Percentiles rank a stretch among this genome's conserved stretches.
Evolutionary conservation across 306 rosid species (phyloP).

Genomic region (Quercus gilva): DNA sequence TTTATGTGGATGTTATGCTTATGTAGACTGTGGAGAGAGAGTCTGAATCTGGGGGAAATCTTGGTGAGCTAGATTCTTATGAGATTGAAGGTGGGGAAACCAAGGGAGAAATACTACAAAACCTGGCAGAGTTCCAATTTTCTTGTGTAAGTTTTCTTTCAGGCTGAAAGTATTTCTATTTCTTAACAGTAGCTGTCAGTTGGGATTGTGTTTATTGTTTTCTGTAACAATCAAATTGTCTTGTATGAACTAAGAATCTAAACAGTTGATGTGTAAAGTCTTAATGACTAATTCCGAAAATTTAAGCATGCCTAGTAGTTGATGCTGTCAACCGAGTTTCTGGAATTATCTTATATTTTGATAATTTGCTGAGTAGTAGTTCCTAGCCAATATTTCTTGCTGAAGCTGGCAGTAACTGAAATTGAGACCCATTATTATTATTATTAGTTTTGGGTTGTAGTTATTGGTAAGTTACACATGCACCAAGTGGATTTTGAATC

Average conservation of each 20-base stretch:
- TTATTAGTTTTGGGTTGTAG: too few species aligned
- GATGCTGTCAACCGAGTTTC: not conserved
- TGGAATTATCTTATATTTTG: not conserved
- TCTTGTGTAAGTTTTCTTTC: constrained; percentile 73
- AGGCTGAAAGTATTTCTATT: not conserved
- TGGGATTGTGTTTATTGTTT: not conserved
- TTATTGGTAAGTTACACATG: too few species aligned
- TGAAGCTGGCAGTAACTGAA: not conserved
- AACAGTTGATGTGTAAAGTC: not conserved
- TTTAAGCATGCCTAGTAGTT: not conserved
- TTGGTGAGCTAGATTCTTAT: constrained; percentile 82
- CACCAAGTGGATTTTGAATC: too few species aligned
- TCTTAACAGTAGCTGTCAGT: not conserved
- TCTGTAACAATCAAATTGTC: not conserved
- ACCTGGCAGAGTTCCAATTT: constrained; percentile 91
- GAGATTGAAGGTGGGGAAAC: constrained; percentile 99
- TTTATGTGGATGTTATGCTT: constrained; percentile 8
- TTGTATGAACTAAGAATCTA: not conserved
- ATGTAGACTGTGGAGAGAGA: constrained; percentile 77
- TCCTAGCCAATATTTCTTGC: not conserved
- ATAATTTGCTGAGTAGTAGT: not conserved
- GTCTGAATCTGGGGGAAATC: constrained; percentile 79
- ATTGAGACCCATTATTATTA: not conserved
- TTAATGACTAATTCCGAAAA: not conserved
- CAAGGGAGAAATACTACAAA: constrained; percentile 87